Evolutionary conservation across 805 yeast genomes (phyloP).

Genomic region (Candida fluviatilis): DNA sequence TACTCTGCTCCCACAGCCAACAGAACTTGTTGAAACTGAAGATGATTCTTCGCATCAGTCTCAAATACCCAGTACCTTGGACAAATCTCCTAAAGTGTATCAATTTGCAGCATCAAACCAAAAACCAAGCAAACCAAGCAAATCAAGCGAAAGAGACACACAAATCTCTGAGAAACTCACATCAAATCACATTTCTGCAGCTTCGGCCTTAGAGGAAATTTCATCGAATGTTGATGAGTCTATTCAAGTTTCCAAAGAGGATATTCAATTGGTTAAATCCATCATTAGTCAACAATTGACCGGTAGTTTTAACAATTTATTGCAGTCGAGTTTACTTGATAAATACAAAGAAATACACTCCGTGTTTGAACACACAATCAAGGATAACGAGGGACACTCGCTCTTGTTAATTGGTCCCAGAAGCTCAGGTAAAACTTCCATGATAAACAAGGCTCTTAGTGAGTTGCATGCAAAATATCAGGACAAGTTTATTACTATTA

Average conservation of each 20-base stretch:
- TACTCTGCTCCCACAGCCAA: too few species aligned
- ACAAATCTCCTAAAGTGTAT: neutral
- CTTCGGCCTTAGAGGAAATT: too few species aligned
- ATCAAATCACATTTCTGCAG: too few species aligned
- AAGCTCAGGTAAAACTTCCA: constrained; percentile 67
- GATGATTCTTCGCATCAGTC: too few species aligned
- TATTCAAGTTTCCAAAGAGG: constrained; percentile 7
- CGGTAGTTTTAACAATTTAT: constrained; percentile 15
- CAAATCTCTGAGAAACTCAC: too few species aligned
- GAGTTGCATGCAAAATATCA: constrained; percentile 36
- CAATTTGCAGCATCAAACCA: neutral
- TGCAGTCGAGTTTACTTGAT: constrained; percentile 16
- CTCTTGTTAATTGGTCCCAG: constrained; percentile 76
- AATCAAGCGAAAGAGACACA: too few species aligned
- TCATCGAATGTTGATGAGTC: neutral
- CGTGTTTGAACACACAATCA: constrained; percentile 60
- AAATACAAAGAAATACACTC: constrained; percentile 49
- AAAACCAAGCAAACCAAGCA: neutral
- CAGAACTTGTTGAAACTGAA: too few species aligned
- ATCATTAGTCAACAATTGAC: constrained; percentile 19
- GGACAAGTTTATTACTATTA: constrained; percentile 57
- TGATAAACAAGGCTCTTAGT: constrained; percentile 54
- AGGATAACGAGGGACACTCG: constrained; percentile 75
- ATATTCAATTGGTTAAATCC: constrained; percentile 12
- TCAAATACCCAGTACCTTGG: neutral